Conservation (phyloP, 331 rosid genomes). For the Prunus yedoensis region DNA sequence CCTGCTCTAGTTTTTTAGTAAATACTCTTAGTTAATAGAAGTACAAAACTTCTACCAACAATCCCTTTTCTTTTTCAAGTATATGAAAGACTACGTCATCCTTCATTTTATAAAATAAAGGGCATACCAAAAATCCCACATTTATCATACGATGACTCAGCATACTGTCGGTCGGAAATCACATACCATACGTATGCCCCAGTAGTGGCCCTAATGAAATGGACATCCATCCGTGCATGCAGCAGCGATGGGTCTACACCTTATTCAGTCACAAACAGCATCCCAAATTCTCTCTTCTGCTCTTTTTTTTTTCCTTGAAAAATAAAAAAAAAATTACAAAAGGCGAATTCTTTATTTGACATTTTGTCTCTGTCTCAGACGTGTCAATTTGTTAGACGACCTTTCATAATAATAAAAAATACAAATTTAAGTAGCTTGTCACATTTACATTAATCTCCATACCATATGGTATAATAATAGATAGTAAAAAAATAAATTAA, state of each 20-base stretch:
- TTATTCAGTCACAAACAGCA: background rate
- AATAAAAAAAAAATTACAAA: background rate
- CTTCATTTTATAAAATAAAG: too few species aligned
- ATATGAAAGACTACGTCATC: too few species aligned
- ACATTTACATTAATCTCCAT: background rate
- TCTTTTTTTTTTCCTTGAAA: background rate
- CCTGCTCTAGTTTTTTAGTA: too few species aligned
- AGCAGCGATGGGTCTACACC: background rate
- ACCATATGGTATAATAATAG: background rate
- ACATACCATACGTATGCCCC: background rate
- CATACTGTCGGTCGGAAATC: constrained; percentile 17
- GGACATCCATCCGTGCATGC: background rate
- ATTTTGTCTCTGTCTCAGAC: background rate
- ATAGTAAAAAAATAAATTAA: background rate
- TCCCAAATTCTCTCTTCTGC: background rate
- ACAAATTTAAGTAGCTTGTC: background rate
- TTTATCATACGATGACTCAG: background rate
- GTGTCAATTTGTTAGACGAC: background rate
- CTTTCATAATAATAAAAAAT: background rate
- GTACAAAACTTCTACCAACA: too few species aligned
- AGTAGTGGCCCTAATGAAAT: background rate
- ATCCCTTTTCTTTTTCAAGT: too few species aligned
- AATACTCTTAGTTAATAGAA: too few species aligned
- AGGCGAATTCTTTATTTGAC: background rate
- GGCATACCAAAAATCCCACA: too few species aligned